These are phyloP conservation scores for Cryphonectria naterciae DNA, from an alignment of 2,329 filamentous ascomycete genomes.

Conservation along the genomic window DNA sequence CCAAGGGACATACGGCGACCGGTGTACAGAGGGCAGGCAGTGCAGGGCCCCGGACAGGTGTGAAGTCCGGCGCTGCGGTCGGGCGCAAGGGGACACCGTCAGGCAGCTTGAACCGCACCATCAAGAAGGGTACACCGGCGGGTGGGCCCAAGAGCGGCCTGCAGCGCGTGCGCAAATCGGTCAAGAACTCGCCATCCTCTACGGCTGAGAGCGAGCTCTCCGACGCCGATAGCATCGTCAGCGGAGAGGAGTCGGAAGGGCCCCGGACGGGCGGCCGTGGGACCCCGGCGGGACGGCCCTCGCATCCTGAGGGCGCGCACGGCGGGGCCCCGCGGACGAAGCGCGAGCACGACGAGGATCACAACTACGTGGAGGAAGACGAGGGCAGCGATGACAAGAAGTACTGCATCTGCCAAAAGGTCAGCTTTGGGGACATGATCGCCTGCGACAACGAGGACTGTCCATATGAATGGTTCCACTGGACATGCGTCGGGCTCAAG, in stretches of 20 bases:
- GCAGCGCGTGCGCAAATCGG: slow-evolving; percentile 64
- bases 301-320: slow-evolving; percentile 29
- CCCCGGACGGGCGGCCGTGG: slow-evolving; percentile 41
- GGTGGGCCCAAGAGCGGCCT: slow-evolving; percentile 59
- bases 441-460: slow-evolving; percentile 85
- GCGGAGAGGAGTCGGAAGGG: slow-evolving; percentile 56
- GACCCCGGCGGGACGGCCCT: slow-evolving; percentile 40
- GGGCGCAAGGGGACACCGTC: slow-evolving; percentile 55
- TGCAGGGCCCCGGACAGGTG: slow-evolving; percentile 59
- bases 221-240: slow-evolving; percentile 59
- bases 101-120: slow-evolving; percentile 41
- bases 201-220: slow-evolving; percentile 68
- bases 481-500: slow-evolving; percentile 72
- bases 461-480: slow-evolving; percentile 87
- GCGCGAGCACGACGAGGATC: slow-evolving; percentile 39
- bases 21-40: slow-evolving; percentile 54
- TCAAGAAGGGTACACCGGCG: slow-evolving; percentile 50
- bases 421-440: slow-evolving; percentile 87
- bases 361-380: slow-evolving; percentile 64
- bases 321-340: slow-evolving; percentile 36
- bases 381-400: slow-evolving; percentile 78
- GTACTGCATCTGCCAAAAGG: slow-evolving; percentile 82
- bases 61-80: slow-evolving; percentile 48
- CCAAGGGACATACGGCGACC: slow-evolving; percentile 49
- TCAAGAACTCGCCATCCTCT: slow-evolving; percentile 65